phyloP scores from a whole-genome alignment of 1,284 basidiomycete genomes.

The Mycena citricolor region DNA sequence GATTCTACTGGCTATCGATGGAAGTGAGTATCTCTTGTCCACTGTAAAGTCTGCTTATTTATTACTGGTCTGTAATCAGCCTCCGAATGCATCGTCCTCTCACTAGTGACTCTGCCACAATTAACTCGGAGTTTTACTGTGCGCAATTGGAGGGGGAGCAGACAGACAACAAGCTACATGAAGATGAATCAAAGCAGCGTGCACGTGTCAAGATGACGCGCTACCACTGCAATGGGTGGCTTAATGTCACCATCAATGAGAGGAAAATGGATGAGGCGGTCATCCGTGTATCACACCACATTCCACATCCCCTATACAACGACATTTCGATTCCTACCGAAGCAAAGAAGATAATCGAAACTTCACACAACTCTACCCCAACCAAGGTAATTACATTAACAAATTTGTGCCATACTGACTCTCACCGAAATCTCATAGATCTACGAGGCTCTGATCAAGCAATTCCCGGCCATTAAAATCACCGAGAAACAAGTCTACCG shows the following conservation, averaged over 20 bases:
- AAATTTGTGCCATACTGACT: too few species aligned
- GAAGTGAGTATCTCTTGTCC: background rate
- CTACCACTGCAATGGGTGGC: conserved; percentile 13
- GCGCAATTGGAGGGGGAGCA: conserved; percentile 16
- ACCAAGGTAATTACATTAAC: background rate
- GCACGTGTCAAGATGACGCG: conserved; percentile 15
- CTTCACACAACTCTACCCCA: conserved; percentile 18
- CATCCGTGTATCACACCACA: conserved; percentile 14
- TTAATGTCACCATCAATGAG: conserved; percentile 13
- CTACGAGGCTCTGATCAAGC: conserved; percentile 6
- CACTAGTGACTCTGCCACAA: background rate
- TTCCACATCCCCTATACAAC: conserved; percentile 12
- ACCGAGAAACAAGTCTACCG: conserved; percentile 8
- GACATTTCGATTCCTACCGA: conserved; percentile 8
- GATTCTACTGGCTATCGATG: conserved; percentile 9
- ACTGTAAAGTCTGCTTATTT: too few species aligned
- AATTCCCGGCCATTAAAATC: conserved; percentile 5
- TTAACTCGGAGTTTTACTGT: too few species aligned
- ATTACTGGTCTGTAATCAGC: too few species aligned
- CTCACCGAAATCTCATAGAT: conserved; percentile 11
- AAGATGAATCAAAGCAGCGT: conserved; percentile 9
- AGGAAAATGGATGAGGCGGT: conserved; percentile 1
- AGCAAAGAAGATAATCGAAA: conserved; percentile 9
- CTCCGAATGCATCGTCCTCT: background rate
- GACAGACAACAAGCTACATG: conserved; percentile 6